Evolutionary conservation across 768 basidiomycete species (phyloP).

Genomic region (Lepiota brunneoincarnata): DNA sequence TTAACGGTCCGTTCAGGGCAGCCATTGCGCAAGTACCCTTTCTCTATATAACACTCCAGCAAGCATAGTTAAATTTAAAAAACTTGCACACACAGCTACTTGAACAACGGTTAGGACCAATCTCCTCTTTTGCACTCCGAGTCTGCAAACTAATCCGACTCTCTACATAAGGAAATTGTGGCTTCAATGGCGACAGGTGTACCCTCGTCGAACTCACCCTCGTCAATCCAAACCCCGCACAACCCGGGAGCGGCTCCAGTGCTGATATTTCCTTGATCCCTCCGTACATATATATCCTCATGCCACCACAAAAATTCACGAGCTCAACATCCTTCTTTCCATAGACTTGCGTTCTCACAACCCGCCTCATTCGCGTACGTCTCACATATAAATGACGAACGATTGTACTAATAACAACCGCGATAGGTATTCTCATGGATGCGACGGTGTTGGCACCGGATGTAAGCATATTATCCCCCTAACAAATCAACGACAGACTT

Average conservation of each 20-base stretch:
- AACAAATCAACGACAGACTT: background rate
- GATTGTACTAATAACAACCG: background rate
- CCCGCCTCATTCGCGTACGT: conserved; percentile 36
- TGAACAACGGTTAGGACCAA: conserved; percentile 1
- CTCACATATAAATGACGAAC: background rate
- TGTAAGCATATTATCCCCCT: conserved; percentile 27
- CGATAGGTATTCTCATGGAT: conserved; percentile 40
- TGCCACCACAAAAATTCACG: background rate
- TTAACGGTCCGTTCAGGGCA: conserved; percentile 25
- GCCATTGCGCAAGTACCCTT: conserved; percentile 34
- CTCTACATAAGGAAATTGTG: conserved; percentile 31
- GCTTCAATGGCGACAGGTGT: conserved; percentile 37
- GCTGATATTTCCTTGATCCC: conserved; percentile 29
- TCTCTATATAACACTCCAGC: background rate
- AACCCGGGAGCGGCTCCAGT: conserved; percentile 16
- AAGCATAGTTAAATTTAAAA: background rate
- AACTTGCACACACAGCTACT: background rate
- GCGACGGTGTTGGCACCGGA: conserved; percentile 38
- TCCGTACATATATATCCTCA: conserved; percentile 27
- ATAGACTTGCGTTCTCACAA: conserved; percentile 38
- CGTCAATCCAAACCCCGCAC: conserved; percentile 16
- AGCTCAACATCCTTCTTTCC: background rate
- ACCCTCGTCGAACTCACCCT: conserved; percentile 37
- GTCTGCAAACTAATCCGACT: background rate
- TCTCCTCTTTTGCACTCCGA: too few species aligned